Evolutionary conservation across 805 yeast genomes (phyloP).

Genomic region (Torulaspora indica): DNA sequence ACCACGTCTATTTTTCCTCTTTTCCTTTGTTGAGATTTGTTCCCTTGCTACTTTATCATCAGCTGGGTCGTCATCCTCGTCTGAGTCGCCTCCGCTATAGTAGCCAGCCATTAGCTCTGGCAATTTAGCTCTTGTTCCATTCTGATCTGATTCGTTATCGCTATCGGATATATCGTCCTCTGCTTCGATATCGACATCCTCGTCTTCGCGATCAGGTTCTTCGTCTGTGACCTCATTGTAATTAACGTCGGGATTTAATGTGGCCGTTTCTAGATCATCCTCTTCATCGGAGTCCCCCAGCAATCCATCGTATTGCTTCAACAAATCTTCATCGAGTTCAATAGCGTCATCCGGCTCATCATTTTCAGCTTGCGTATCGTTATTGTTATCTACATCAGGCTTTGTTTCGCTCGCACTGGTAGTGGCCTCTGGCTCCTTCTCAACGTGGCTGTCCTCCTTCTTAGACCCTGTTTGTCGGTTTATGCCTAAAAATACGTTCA

Average conservation of each 20-base stretch:
- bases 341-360: slow-evolving; percentile 15
- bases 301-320: slow-evolving; percentile 37
- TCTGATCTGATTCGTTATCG: slow-evolving; percentile 33
- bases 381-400: slow-evolving; percentile 20
- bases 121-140: slow-evolving; percentile 38
- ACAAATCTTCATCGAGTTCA: slow-evolving; percentile 27
- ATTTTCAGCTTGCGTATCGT: slow-evolving; percentile 18
- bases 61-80: slow-evolving; percentile 43
- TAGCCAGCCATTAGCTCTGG: slow-evolving; percentile 80
- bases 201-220: slow-evolving; percentile 49
- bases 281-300: slow-evolving; percentile 41
- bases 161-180: not conserved
- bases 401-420: slow-evolving; percentile 17
- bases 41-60: slow-evolving; percentile 47
- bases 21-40: slow-evolving; percentile 36
- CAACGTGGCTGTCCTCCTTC: slow-evolving; percentile 6
- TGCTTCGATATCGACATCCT: not conserved
- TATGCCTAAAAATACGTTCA: slow-evolving; percentile 37
- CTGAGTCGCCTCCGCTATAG: slow-evolving; percentile 76
- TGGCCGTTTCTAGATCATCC: slow-evolving; percentile 35
- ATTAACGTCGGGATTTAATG: slow-evolving; percentile 27
- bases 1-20: slow-evolving; percentile 86
- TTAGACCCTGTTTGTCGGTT: slow-evolving; percentile 26
- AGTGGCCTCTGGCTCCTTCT: slow-evolving; percentile 14
- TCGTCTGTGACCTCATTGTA: slow-evolving; percentile 63